Evolutionary conservation across 805 yeast genomes (phyloP), one percentile per base, ranked within the genome.

Genomic region (Sugiyamaella lignohabitans): DNA sequence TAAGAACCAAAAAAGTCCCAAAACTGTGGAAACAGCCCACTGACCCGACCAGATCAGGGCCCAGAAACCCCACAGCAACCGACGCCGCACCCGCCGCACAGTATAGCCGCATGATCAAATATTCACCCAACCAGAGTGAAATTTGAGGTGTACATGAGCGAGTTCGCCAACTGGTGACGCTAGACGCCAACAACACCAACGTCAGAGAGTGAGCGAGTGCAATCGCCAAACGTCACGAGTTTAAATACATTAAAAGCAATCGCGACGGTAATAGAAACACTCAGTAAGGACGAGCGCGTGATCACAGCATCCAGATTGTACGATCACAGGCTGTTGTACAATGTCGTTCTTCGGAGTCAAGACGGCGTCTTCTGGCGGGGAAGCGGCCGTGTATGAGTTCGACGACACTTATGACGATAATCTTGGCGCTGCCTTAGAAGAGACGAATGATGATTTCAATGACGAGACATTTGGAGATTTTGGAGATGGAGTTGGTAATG

Each of bases 341-440:
- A 80, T 80, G 87, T 80, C 87, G 35, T 80, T 80, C 59, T 80
- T 80, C 63, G 85, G 84, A 21, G 77, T 80, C 58, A 79, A 79
- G 57, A 45, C 48, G 11, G 68, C 82, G 19, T 60, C 70, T 21
- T 47, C 43, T 21, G 42, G 47, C 18, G 43, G 20, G 8, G 16
- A 77, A 68, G 6, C 44, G 29, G 23, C 50, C 47, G 22, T 55
- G 49, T 72, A 78, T 61, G 88, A 85, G 61, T 87, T 87, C 61
- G 94, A 87, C 58, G 94, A 87, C 36, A 80, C 91, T 17, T 85
- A 84, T 63, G 85, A 80, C 39, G 85, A 79, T 44, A 89, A 91
- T 2, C 72, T 82, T 46, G 94, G 87, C 4, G 85, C 79, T n/a
- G 53, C 65, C 56, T 53, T 72, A 41, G 75, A 72, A 29, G 85